These are phyloP conservation scores for Chloromonas sp. DNA, from an alignment of 163 green algal genomes.

Conservation along the genomic window DNA sequence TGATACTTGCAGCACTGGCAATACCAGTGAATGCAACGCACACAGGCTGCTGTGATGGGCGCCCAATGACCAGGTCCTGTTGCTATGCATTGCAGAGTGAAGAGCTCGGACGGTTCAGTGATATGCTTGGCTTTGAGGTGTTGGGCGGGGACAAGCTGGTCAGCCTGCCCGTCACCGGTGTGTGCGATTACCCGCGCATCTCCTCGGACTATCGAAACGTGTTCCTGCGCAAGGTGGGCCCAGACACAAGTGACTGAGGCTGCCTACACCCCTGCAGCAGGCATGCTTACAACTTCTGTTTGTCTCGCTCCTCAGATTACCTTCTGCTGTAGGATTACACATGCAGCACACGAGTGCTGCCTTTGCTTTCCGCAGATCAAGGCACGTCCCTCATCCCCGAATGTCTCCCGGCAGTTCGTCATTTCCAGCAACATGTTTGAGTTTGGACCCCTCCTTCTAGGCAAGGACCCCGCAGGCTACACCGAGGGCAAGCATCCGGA, in stretches of 20 bases:
- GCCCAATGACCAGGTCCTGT: neutral
- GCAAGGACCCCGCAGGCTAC: constrained; percentile 38
- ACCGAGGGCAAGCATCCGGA: constrained; percentile 43
- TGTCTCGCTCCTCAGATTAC: too few species aligned
- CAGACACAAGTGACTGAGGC: too few species aligned
- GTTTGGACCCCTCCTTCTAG: constrained; percentile 69
- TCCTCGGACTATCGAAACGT: constrained; percentile 58
- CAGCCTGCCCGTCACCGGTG: constrained; percentile 35
- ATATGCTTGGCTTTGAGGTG: constrained; percentile 59
- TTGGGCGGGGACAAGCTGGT: constrained; percentile 35
- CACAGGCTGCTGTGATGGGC: too few species aligned
- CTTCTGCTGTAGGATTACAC: too few species aligned
- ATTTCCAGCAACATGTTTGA: constrained; percentile 58
- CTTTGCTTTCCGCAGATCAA: constrained; percentile 26
- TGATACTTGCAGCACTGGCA: too few species aligned
- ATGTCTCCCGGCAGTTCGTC: constrained; percentile 58
- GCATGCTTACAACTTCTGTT: too few species aligned
- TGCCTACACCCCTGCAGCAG: too few species aligned
- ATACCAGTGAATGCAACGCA: too few species aligned
- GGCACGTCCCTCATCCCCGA: constrained; percentile 35
- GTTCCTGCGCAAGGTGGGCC: constrained; percentile 53
- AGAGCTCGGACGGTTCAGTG: constrained; percentile 53
- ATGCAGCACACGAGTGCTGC: too few species aligned
- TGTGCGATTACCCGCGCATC: constrained; percentile 68
- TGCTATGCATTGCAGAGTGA: constrained; percentile 8